Evolutionary conservation across 768 basidiomycete genomes (phyloP), one percentile per base, ranked within the genome.

Genomic region (Infundibulicybe gibba): DNA sequence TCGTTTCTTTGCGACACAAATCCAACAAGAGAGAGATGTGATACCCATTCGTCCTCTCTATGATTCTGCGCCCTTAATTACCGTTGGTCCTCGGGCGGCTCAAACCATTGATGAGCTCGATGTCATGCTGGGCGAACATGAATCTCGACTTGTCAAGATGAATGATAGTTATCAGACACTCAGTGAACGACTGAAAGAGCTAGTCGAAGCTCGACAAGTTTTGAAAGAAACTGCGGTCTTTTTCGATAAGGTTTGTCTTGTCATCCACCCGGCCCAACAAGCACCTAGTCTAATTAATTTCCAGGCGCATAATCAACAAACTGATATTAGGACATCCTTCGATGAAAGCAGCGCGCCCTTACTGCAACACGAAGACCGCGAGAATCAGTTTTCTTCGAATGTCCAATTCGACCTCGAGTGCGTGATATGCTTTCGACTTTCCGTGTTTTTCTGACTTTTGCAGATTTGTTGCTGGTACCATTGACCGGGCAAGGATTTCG

Each of bases 31-130:
- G 62, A 84, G 81, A 54, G 90, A 93, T 50, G 76, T 80, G 4
- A 71, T 98, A 35, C 86, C 87, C 40, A 76, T 94, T 48, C 85
- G 93, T 5, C 85, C 95, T 20, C 76, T 95, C 47, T 79, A 84
- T 47, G 94, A 97, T 61, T 91, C 88, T 0, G 81, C 87, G 2
- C 87, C 91, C 6, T 76, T 97, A 52, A 79, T 91, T 49, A 91
- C 91, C 6, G 86, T 92, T 45, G 94, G 94, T 9, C 94, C 94
- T 10, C 85, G 94, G 40, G 92, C 89, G 49, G 87, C 94, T 54
- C 92, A 95, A 61, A 91, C 86, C 21, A 85, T 94, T 50, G 95
- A 98, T 63, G 93, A 95, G 61, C 79, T 98, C 52, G 94, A 94
- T 56, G 80, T 85, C 43, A 91, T 84, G 54, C 75, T 99, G 25